Percentiles rank a stretch among this genome's conserved stretches.
phyloP scores from a whole-genome alignment of 768 basidiomycete genomes.

The Hortiboletus flavorubellus region DNA sequence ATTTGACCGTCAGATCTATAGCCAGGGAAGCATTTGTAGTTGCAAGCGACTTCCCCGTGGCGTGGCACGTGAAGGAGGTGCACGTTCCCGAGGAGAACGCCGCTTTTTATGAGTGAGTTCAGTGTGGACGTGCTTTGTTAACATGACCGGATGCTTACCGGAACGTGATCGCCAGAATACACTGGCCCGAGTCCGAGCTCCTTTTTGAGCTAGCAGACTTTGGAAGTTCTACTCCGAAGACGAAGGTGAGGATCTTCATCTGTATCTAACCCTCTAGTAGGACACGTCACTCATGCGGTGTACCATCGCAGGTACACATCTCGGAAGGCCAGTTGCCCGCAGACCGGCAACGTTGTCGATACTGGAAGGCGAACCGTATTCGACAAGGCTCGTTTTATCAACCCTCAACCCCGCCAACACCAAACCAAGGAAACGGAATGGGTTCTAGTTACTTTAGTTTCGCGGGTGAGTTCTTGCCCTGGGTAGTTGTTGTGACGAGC shows the following conservation, averaged over 20 bases:
- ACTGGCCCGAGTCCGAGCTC: conserved; percentile 28
- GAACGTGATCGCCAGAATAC: conserved; percentile 17
- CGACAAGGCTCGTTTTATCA: conserved; percentile 31
- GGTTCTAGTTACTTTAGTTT: conserved; percentile 20
- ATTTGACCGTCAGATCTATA: conserved; percentile 25
- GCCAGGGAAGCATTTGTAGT: conserved; percentile 24
- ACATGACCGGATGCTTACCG: neutral
- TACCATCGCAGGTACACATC: conserved; percentile 17
- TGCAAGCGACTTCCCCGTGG: conserved; percentile 27
- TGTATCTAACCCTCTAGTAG: neutral
- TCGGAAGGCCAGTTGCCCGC: conserved; percentile 22
- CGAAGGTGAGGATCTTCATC: conserved; percentile 19
- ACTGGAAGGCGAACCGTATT: conserved; percentile 30
- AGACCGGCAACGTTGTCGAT: conserved; percentile 28
- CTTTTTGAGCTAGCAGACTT: conserved; percentile 25
- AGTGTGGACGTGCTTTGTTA: neutral
- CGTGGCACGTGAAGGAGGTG: conserved; percentile 28
- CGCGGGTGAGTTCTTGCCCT: conserved; percentile 15
- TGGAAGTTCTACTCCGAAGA: conserved; percentile 28
- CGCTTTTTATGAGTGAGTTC: conserved; percentile 27
- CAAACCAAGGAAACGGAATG: conserved; percentile 10
- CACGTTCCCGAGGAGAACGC: conserved; percentile 25
- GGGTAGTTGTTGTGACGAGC: neutral
- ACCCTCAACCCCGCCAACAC: conserved; percentile 12
- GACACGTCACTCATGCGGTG: neutral